phyloP scores from a whole-genome alignment of 768 basidiomycete species.

The Podaxis sp. region DNA sequence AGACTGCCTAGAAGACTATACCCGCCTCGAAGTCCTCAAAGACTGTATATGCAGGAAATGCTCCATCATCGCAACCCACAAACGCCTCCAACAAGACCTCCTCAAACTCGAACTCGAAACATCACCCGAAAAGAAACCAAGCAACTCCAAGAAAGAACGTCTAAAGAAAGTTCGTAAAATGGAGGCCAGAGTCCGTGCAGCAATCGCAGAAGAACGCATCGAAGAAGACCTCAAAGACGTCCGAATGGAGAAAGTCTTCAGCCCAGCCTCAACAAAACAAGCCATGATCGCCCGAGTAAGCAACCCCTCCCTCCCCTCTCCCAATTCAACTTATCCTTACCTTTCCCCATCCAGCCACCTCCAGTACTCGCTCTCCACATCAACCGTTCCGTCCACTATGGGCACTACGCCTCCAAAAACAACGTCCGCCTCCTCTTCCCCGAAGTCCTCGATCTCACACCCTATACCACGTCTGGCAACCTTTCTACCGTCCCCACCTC shows the following conservation, averaged over 20 bases:
- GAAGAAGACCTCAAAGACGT: constrained; percentile 85
- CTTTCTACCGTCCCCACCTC: constrained; percentile 69
- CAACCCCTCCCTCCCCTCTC: neutral
- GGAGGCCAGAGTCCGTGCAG: constrained; percentile 56
- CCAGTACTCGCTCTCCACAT: constrained; percentile 86
- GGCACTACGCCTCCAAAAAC: constrained; percentile 84
- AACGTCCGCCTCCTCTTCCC: constrained; percentile 79
- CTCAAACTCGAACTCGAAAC: constrained; percentile 50
- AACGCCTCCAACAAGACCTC: constrained; percentile 61
- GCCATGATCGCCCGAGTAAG: constrained; percentile 89
- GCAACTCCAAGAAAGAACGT: constrained; percentile 73
- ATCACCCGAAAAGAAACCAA: constrained; percentile 42
- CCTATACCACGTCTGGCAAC: constrained; percentile 80
- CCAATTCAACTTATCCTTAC: neutral
- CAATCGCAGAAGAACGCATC: constrained; percentile 72
- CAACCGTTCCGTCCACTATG: constrained; percentile 82
- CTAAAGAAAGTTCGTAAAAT: constrained; percentile 70
- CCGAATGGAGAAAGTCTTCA: constrained; percentile 74
- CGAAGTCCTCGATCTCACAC: constrained; percentile 85
- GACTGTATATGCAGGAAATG: constrained; percentile 94
- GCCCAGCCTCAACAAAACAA: constrained; percentile 80
- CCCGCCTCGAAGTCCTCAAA: constrained; percentile 81
- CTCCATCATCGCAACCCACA: constrained; percentile 77
- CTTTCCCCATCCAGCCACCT: constrained; percentile 62
- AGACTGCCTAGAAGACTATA: constrained; percentile 87